Conservation (phyloP, 495 filamentous ascomycete species). For the Neurospora pannonica region DNA sequence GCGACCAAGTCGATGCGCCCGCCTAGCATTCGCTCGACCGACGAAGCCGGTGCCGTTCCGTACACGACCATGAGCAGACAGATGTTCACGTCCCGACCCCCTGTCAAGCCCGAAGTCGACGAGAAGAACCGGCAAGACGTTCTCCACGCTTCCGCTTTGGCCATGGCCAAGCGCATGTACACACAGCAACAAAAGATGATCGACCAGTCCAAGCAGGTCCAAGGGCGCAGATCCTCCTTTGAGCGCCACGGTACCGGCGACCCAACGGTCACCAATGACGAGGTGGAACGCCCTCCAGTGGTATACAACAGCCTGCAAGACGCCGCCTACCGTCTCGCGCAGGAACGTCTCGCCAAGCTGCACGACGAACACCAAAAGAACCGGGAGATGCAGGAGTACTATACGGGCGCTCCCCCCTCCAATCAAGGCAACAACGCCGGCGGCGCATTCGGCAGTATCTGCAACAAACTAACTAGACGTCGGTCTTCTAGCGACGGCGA, state of each 20-base stretch:
- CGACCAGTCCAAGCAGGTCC: slow-evolving; percentile 34
- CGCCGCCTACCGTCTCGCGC: slow-evolving; percentile 71
- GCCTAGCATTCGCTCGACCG: slow-evolving; percentile 19
- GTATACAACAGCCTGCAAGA: slow-evolving; percentile 63
- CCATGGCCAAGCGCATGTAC: slow-evolving; percentile 85
- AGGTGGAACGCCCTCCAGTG: slow-evolving; percentile 21
- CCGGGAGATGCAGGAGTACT: slow-evolving; percentile 59
- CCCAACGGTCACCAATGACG: background rate
- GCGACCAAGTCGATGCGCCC: slow-evolving; percentile 50
- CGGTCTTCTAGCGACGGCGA: slow-evolving; percentile 64
- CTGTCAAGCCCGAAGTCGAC: slow-evolving; percentile 59
- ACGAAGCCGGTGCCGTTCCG: slow-evolving; percentile 32
- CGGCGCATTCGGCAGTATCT: slow-evolving; percentile 43
- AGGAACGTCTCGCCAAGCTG: slow-evolving; percentile 72
- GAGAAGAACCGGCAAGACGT: slow-evolving; percentile 62
- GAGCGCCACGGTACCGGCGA: slow-evolving; percentile 13
- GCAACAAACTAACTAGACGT: slow-evolving; percentile 47
- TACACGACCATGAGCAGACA: slow-evolving; percentile 44
- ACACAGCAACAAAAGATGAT: slow-evolving; percentile 49
- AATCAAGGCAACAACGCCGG: background rate
- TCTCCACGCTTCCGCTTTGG: slow-evolving; percentile 69
- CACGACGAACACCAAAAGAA: slow-evolving; percentile 55
- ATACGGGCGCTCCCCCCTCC: slow-evolving; percentile 19
- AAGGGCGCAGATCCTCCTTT: slow-evolving; percentile 18
- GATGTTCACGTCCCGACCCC: slow-evolving; percentile 69